Conservation (phyloP, 257 asterid species). For the Gentiana macrophylla region DNA sequence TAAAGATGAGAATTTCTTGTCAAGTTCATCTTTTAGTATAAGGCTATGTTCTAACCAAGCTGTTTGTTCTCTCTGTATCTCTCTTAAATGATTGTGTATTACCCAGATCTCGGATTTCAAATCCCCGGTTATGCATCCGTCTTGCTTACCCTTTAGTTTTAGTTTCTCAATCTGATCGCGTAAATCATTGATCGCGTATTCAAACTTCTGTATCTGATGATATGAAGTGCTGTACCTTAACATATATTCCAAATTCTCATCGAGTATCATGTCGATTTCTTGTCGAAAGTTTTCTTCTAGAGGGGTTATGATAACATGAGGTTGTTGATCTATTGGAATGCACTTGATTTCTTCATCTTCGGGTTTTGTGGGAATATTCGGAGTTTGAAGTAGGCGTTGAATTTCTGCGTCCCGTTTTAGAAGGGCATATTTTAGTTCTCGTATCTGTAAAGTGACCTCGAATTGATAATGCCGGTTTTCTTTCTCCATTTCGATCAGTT, state of each 20-base stretch:
- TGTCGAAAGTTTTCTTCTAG: slow-evolving; percentile 62
- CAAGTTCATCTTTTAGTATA: slow-evolving; percentile 56
- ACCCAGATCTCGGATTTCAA: slow-evolving; percentile 64
- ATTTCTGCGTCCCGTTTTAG: slow-evolving; percentile 63
- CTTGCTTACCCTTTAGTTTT: slow-evolving; percentile 40
- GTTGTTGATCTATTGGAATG: slow-evolving; percentile 13
- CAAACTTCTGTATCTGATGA: slow-evolving; percentile 85
- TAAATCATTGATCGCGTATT: slow-evolving; percentile 55
- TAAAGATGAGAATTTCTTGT: slow-evolving; percentile 51
- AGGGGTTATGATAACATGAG: slow-evolving; percentile 22
- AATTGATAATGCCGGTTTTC: slow-evolving; percentile 47
- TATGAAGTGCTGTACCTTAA: slow-evolving; percentile 75
- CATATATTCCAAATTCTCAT: slow-evolving; percentile 88
- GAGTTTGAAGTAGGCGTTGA: slow-evolving; percentile 31
- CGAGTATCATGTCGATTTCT: slow-evolving; percentile 66
- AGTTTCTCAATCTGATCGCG: slow-evolving; percentile 46
- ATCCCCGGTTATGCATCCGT: slow-evolving; percentile 29
- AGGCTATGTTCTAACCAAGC: slow-evolving; percentile 67
- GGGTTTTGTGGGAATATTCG: slow-evolving; percentile 22
- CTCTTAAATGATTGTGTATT: slow-evolving; percentile 75
- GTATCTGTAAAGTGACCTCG: slow-evolving; percentile 54
- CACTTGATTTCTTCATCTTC: slow-evolving; percentile 26
- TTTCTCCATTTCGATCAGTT: slow-evolving; percentile 54
- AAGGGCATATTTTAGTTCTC: slow-evolving; percentile 48
- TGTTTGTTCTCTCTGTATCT: slow-evolving; percentile 63